phyloP scores from a whole-genome alignment of 1,139 yeast species.

The Kodamaea alishanica region DNA sequence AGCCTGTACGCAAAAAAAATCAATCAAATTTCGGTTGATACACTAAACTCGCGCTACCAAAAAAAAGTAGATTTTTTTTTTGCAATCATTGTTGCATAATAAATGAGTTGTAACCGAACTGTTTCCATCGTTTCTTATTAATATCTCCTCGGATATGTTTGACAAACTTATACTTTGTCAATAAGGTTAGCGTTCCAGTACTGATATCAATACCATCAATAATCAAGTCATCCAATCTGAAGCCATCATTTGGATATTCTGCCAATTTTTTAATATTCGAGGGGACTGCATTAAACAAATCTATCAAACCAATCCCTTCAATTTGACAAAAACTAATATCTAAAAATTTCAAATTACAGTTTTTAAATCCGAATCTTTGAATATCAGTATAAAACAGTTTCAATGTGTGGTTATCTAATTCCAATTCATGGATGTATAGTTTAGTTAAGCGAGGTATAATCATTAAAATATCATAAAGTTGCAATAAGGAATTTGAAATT shows the following conservation, averaged over 20 bases:
- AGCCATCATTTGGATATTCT: conserved; percentile 4
- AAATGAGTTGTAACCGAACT: conserved; percentile 35
- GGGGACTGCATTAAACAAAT: conserved; percentile 22
- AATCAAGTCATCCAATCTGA: conserved; percentile 21
- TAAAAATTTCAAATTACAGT: conserved; percentile 20
- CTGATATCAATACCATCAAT: conserved; percentile 38
- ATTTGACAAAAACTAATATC: conserved; percentile 40
- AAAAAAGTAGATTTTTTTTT: background rate
- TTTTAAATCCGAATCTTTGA: conserved; percentile 15
- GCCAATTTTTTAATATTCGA: conserved; percentile 5
- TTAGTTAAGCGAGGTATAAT: conserved; percentile 23
- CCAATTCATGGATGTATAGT: conserved; percentile 34
- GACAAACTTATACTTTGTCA: conserved; percentile 21
- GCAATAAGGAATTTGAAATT: conserved; percentile 12
- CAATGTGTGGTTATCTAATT: conserved; percentile 37
- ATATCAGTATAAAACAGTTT: conserved; percentile 28
- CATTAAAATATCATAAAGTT: conserved; percentile 21
- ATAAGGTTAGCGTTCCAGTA: conserved; percentile 25
- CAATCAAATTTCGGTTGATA: background rate
- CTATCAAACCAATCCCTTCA: conserved; percentile 41
- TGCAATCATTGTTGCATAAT: conserved; percentile 10
- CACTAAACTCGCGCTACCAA: conserved; percentile 3
- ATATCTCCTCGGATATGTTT: conserved; percentile 24
- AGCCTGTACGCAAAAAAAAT: conserved; percentile 1
- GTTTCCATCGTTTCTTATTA: conserved; percentile 30